These are phyloP conservation scores for Sporothrix phasma DNA, from an alignment of 2,329 filamentous ascomycete genomes.

Conservation along the genomic window DNA sequence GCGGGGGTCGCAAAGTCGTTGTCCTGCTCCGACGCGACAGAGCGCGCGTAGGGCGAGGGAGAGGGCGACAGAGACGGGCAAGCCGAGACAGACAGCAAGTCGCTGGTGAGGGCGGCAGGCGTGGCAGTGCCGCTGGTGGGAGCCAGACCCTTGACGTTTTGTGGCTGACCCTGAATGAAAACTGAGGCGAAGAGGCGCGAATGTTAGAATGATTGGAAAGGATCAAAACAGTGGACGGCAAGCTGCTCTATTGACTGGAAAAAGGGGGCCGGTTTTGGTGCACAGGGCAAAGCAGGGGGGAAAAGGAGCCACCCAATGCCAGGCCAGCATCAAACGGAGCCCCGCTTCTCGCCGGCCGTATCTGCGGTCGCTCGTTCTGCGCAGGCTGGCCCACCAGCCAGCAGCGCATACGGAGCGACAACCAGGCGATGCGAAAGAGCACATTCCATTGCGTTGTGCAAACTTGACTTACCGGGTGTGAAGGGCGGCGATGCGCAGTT, in stretches of 20 bases:
- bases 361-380: too few relatives aligned
- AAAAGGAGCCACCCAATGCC: not conserved
- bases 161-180: conserved; percentile 38
- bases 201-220: conserved; percentile 2
- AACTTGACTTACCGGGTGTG: conserved; percentile 76
- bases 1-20: conserved; percentile 86
- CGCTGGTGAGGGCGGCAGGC: conserved; percentile 43
- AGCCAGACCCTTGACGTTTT: conserved; percentile 32
- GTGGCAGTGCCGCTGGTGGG: conserved; percentile 23
- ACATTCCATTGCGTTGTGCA: not conserved
- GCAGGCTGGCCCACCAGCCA: too few relatives aligned
- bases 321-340: not conserved
- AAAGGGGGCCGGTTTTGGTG: not conserved
- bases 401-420: conserved; percentile 2
- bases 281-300: not conserved
- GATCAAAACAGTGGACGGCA: not conserved
- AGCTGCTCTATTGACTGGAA: not conserved
- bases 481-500: conserved; percentile 72
- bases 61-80: conserved; percentile 84
- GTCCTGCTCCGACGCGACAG: conserved; percentile 58
- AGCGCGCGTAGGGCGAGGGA: conserved; percentile 65
- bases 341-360: conserved; percentile 3
- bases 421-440: not conserved
- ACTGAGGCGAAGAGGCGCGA: conserved; percentile 27
- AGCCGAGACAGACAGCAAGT: conserved; percentile 54